Conservation (phyloP, 805 yeast species). For the Candida yuanshanica region DNA sequence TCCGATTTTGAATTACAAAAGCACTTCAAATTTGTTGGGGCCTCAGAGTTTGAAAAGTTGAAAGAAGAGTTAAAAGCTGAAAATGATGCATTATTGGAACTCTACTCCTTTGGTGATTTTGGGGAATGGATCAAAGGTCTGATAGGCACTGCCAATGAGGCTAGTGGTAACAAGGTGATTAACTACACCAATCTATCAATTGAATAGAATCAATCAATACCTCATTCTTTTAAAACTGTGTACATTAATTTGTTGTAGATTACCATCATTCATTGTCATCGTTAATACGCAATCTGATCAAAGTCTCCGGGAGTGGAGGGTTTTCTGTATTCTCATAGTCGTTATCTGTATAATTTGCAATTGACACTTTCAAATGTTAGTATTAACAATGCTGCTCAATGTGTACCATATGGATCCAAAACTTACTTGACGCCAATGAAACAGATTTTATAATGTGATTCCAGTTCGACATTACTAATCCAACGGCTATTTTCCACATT, state of each 20-base stretch:
- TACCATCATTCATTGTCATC: conserved; percentile 25
- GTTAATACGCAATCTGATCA: conserved; percentile 52
- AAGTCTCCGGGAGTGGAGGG: conserved; percentile 57
- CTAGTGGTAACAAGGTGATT: conserved; percentile 29
- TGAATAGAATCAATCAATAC: conserved; percentile 12
- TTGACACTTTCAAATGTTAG: conserved; percentile 26
- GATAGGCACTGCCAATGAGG: conserved; percentile 32
- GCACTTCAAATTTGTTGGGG: conserved; percentile 21
- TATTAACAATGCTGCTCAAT: neutral
- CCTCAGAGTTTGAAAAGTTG: conserved; percentile 19
- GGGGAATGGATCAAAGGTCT: conserved; percentile 28
- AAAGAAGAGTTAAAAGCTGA: conserved; percentile 19
- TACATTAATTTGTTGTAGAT: neutral
- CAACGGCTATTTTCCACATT: conserved; percentile 35
- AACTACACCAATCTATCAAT: conserved; percentile 32
- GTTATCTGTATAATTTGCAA: conserved; percentile 31
- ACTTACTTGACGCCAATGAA: conserved; percentile 45
- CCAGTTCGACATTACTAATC: conserved; percentile 60
- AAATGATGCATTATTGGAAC: conserved; percentile 16
- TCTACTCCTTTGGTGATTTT: conserved; percentile 14
- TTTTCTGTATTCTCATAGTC: conserved; percentile 28
- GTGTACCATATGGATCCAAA: neutral
- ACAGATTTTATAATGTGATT: conserved; percentile 53
- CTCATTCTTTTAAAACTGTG: neutral
- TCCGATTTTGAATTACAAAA: conserved; percentile 14